A percentile compares a stretch with the other conserved stretches of the same genome.
These are phyloP conservation scores for Crithidia sp. DNA, from an alignment of 208 protist genomes.

Conservation along the genomic window DNA sequence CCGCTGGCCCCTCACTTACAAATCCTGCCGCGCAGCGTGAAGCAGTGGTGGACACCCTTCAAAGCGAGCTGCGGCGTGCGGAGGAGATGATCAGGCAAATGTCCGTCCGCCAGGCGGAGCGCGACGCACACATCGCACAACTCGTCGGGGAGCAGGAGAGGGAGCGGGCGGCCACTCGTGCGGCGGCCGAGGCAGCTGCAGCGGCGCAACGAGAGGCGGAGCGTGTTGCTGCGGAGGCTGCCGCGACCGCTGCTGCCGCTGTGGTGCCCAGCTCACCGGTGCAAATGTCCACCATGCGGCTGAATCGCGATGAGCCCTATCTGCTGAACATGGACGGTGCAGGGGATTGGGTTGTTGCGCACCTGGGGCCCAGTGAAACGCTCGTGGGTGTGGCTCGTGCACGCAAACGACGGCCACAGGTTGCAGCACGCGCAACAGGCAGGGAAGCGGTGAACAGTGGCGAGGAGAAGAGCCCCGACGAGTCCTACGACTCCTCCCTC, in stretches of 20 bases:
- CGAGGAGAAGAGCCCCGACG: not conserved
- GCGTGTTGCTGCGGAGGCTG: constrained; percentile 26
- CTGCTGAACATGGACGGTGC: constrained; percentile 77
- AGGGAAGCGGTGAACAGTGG: not conserved
- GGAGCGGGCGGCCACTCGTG: constrained; percentile 25
- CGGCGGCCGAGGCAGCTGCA: constrained; percentile 10
- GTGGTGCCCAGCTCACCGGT: not conserved
- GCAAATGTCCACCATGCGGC: constrained; percentile 30
- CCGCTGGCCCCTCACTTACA: not conserved
- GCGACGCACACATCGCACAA: constrained; percentile 25
- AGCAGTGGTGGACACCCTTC: constrained; percentile 39
- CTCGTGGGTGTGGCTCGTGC: constrained; percentile 39
- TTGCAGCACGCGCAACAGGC: too few relatives aligned
- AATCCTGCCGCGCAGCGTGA: not conserved
- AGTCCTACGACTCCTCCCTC: constrained; percentile 32
- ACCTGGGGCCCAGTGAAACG: constrained; percentile 42
- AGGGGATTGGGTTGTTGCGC: constrained; percentile 72
- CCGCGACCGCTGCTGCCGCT: constrained; percentile 4
- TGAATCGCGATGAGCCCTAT: constrained; percentile 50
- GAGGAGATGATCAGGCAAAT: constrained; percentile 72
- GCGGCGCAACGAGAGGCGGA: constrained; percentile 16
- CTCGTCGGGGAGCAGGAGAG: constrained; percentile 23
- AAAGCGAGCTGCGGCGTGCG: constrained; percentile 53
- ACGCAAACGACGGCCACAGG: not conserved
- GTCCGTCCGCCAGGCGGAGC: constrained; percentile 39